Evolutionary conservation across 2,329 filamentous ascomycete species (phyloP).

Genomic region (Neopestalotiopsis sp.): DNA sequence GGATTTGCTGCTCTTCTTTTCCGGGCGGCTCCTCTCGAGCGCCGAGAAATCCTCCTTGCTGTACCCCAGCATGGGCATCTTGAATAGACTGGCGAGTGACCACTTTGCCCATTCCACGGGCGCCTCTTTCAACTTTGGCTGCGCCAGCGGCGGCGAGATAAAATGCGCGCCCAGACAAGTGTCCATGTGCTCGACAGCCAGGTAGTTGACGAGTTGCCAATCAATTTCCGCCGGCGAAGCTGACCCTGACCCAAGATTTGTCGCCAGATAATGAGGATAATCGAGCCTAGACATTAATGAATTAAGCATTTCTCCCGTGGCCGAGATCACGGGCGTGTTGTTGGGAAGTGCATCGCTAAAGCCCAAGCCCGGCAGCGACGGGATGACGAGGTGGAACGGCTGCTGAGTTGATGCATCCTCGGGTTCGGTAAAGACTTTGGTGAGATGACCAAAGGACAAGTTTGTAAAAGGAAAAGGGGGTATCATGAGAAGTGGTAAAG

Average conservation of each 20-base stretch:
- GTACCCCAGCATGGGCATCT: conserved; percentile 61
- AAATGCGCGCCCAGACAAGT: conserved; percentile 67
- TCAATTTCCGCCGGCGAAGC: conserved; percentile 55
- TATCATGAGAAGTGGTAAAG: conserved; percentile 68
- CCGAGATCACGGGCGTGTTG: conserved; percentile 53
- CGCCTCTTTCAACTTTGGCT: conserved; percentile 51
- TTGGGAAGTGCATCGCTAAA: conserved; percentile 68
- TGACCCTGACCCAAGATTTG: conserved; percentile 56
- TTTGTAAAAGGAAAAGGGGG: conserved; percentile 72
- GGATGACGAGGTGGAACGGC: conserved; percentile 71
- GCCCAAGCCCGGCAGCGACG: conserved; percentile 69
- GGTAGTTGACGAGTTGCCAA: conserved; percentile 52
- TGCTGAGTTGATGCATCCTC: conserved; percentile 48
- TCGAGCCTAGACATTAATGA: conserved; percentile 64
- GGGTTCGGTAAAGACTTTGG: conserved; percentile 60
- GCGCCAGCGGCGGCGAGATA: conserved; percentile 59
- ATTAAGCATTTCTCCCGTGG: conserved; percentile 62
- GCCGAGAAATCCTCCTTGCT: conserved; percentile 55
- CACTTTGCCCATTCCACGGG: conserved; percentile 61
- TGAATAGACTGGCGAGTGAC: conserved; percentile 56
- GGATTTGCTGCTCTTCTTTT: conserved; percentile 25
- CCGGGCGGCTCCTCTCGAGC: conserved; percentile 35
- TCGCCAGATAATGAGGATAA: conserved; percentile 64
- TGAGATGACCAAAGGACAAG: conserved; percentile 61
- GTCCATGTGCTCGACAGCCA: conserved; percentile 53